These are phyloP conservation scores for Suillus decipiens DNA, from an alignment of 768 basidiomycete genomes.

Conservation along the genomic window DNA sequence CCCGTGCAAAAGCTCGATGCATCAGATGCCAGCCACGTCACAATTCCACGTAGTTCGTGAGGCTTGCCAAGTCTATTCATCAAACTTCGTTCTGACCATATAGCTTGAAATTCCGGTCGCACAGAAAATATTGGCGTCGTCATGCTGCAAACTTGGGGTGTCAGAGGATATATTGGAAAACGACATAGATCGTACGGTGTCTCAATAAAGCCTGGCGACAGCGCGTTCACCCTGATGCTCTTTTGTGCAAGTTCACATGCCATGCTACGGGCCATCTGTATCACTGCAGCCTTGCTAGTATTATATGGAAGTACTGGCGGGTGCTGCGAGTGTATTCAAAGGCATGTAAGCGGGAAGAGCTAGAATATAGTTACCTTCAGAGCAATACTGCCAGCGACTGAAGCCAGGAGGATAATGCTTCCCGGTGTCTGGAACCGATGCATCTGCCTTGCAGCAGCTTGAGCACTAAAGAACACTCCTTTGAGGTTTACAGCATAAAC, in stretches of 20 bases:
- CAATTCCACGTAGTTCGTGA: constrained; percentile 65
- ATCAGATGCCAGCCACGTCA: constrained; percentile 66
- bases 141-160: constrained; percentile 44
- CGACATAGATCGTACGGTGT: constrained; percentile 46
- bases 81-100: constrained; percentile 65
- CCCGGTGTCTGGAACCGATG: constrained; percentile 41
- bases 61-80: constrained; percentile 63
- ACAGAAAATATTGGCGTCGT: constrained; percentile 61
- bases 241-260: constrained; percentile 67
- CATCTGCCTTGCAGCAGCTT: constrained; percentile 55
- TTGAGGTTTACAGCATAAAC: constrained; percentile 61
- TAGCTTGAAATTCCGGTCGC: constrained; percentile 55
- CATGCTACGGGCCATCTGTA: constrained; percentile 76
- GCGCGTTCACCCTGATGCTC: constrained; percentile 64
- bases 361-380: neutral
- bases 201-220: constrained; percentile 71
- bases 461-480: constrained; percentile 54
- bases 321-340: constrained; percentile 38
- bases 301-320: constrained; percentile 71
- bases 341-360: constrained; percentile 2
- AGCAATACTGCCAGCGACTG: constrained; percentile 56
- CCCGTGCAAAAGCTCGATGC: constrained; percentile 72
- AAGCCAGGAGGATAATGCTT: constrained; percentile 53
- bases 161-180: constrained; percentile 2
- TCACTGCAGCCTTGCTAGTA: constrained; percentile 65